Conservation (phyloP, 2,329 filamentous ascomycete genomes). For the Aspergillus felis region DNA sequence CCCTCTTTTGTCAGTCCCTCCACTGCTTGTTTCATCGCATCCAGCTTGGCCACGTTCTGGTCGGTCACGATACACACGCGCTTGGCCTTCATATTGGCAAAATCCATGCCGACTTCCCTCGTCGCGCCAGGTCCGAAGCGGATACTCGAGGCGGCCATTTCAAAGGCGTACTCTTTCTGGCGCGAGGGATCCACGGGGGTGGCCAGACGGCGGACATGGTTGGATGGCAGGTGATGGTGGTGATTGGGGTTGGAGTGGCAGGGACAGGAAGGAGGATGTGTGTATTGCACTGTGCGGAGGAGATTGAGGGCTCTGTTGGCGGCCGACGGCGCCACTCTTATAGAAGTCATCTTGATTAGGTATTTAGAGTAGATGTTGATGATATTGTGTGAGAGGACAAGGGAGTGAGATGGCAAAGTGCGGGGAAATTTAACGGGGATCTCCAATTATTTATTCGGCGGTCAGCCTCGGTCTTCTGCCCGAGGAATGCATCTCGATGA, state of each 20-base stretch:
- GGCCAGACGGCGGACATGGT: slow-evolving; percentile 62
- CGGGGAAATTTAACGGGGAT: slow-evolving; percentile 13
- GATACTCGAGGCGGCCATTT: slow-evolving; percentile 95
- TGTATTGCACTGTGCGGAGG: slow-evolving; percentile 85
- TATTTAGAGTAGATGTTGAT: too few relatives aligned
- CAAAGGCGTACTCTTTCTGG: slow-evolving; percentile 95
- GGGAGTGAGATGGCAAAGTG: slow-evolving; percentile 9
- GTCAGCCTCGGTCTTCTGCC: slow-evolving; percentile 15
- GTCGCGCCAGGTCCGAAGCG: slow-evolving; percentile 91
- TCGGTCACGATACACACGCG: slow-evolving; percentile 93
- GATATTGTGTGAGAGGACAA: background rate
- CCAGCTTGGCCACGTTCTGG: slow-evolving; percentile 70
- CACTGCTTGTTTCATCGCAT: slow-evolving; percentile 84
- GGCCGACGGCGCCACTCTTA: slow-evolving; percentile 45
- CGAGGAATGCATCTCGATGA: slow-evolving; percentile 7
- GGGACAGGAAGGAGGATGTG: slow-evolving; percentile 81
- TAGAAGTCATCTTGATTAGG: slow-evolving; percentile 18
- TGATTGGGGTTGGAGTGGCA: slow-evolving; percentile 87
- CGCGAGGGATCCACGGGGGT: slow-evolving; percentile 68
- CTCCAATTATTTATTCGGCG: slow-evolving; percentile 14
- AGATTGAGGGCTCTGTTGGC: slow-evolving; percentile 53
- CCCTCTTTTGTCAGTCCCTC: slow-evolving; percentile 76
- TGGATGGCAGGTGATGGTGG: slow-evolving; percentile 66
- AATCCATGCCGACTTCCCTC: slow-evolving; percentile 96
- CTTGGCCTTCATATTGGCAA: slow-evolving; percentile 83